Conservation (phyloP, 371 early-diverging fungal species). For the Aphelidium insulamus region DNA sequence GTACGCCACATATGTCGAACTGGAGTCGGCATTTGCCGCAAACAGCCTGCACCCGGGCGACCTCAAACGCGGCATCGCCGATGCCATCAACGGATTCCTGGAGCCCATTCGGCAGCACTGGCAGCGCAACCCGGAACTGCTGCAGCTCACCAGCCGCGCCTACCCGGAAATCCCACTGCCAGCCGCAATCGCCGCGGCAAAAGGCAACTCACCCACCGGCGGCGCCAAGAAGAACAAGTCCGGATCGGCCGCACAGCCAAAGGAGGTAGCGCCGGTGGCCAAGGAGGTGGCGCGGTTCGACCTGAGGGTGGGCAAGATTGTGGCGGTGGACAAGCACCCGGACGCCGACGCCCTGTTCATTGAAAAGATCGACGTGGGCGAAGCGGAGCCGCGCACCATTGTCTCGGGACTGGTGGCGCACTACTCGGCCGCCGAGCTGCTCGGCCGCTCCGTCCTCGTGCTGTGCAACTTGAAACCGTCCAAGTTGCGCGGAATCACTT, state of each 20-base stretch:
- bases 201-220: no score
- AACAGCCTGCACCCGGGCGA: constrained; percentile 92
- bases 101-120: constrained; percentile 76
- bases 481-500: constrained; percentile 27
- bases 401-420: constrained; percentile 70
- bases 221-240: no score
- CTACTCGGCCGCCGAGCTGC: constrained; percentile 24
- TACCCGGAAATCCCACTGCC: constrained; percentile 22
- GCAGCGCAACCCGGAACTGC: constrained; percentile 30
- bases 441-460: constrained; percentile 20
- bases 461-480: constrained; percentile 33
- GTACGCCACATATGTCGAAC: constrained; percentile 41
- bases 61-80: constrained; percentile 73
- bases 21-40: constrained; percentile 70
- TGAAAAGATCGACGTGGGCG: constrained; percentile 80
- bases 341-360: constrained; percentile 85
- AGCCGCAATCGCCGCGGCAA: no score
- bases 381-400: constrained; percentile 61
- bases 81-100: constrained; percentile 66
- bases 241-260: no score
- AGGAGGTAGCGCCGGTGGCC: background rate
- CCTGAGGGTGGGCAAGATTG: constrained; percentile 74
- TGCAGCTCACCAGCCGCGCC: constrained; percentile 19
- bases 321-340: constrained; percentile 62
- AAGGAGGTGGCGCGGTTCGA: constrained; percentile 58